Conservation (phyloP, 2,329 filamentous ascomycete genomes). For the Colletotrichum abscissum region DNA sequence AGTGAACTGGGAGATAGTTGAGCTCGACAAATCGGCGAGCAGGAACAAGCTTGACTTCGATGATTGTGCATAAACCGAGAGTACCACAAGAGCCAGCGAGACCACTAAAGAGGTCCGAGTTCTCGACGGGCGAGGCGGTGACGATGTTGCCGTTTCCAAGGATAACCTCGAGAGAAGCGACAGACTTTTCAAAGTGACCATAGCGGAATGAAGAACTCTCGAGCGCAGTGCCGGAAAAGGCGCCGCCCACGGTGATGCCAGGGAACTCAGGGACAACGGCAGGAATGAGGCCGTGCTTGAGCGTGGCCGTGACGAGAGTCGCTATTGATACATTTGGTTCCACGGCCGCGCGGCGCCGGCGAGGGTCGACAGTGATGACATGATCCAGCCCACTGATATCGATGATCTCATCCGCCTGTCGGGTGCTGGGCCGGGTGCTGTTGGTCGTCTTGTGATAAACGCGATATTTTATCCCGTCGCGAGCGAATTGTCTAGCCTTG, state of each 20-base stretch:
- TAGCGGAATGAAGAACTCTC: slow-evolving; percentile 75
- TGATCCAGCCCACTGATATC: slow-evolving; percentile 74
- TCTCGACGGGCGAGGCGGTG: slow-evolving; percentile 56
- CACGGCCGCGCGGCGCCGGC: slow-evolving; percentile 65
- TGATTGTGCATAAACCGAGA: slow-evolving; percentile 68
- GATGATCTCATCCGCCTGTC: slow-evolving; percentile 63
- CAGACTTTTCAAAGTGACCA: slow-evolving; percentile 73
- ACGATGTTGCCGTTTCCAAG: slow-evolving; percentile 67
- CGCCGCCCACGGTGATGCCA: slow-evolving; percentile 75
- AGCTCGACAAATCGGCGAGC: slow-evolving; percentile 66
- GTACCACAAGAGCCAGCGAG: slow-evolving; percentile 70
- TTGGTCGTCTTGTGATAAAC: slow-evolving; percentile 83
- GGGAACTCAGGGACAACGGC: slow-evolving; percentile 79
- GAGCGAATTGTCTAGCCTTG: slow-evolving; percentile 56
- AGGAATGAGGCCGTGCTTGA: slow-evolving; percentile 66
- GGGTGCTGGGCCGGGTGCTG: slow-evolving; percentile 71
- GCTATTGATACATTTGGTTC: slow-evolving; percentile 80
- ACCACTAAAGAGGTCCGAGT: slow-evolving; percentile 67
- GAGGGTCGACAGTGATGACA: slow-evolving; percentile 70
- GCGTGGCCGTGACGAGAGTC: slow-evolving; percentile 66
- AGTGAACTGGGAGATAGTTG: slow-evolving; percentile 60
- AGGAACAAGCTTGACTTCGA: slow-evolving; percentile 67
- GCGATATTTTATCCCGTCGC: slow-evolving; percentile 66
- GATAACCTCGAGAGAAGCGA: slow-evolving; percentile 73
- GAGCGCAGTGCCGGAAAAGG: slow-evolving; percentile 73